phyloP scores from a whole-genome alignment of 2,329 filamentous ascomycete genomes.

The Fusarium torulosum region DNA sequence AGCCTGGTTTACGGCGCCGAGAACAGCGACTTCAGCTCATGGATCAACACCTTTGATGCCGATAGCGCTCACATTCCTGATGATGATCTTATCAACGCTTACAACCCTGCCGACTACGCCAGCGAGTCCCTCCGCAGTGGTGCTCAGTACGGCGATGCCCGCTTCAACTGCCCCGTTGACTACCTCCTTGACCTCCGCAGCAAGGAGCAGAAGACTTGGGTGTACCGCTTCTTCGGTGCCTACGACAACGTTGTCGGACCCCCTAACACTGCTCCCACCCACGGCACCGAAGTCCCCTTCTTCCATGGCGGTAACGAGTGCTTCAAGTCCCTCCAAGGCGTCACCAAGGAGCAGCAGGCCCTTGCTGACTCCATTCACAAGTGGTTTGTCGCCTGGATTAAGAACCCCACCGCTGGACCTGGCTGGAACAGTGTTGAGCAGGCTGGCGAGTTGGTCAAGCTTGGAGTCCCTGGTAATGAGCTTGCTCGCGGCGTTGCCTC shows the following conservation, averaged over 20 bases:
- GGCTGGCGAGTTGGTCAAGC: conserved; percentile 34
- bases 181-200: conserved; percentile 57
- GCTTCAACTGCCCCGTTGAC: conserved; percentile 59
- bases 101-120: conserved; percentile 50
- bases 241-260: conserved; percentile 57
- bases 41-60: conserved; percentile 47
- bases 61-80: conserved; percentile 42
- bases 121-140: conserved; percentile 57
- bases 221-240: conserved; percentile 58
- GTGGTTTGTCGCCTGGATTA: conserved; percentile 60
- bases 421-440: conserved; percentile 54
- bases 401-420: conserved; percentile 57
- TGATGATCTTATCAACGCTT: conserved; percentile 28
- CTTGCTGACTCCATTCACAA: conserved; percentile 57
- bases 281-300: conserved; percentile 56
- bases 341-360: conserved; percentile 56
- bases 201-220: conserved; percentile 55
- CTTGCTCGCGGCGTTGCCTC: conserved; percentile 23
- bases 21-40: conserved; percentile 46
- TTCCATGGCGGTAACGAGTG: conserved; percentile 61
- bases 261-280: conserved; percentile 43
- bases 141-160: conserved; percentile 59
- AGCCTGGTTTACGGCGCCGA: conserved; percentile 52
- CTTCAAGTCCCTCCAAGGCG: conserved; percentile 50
- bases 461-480: conserved; percentile 43